phyloP scores from a whole-genome alignment of 1,139 yeast genomes.

The Arxiozyma heterogenica region DNA sequence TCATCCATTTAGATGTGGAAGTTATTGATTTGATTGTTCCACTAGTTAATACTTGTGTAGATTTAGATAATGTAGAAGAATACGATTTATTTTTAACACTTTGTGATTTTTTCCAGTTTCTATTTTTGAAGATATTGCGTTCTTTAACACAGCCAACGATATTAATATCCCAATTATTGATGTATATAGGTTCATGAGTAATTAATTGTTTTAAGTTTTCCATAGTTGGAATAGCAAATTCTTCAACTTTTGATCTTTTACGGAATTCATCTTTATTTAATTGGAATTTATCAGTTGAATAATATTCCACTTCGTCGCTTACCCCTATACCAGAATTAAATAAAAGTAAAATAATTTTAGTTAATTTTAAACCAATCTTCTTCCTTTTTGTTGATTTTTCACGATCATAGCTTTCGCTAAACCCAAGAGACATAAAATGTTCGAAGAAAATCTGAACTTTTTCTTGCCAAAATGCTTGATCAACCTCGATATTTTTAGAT shows the following conservation, averaged over 20 bases:
- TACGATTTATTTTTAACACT: slow-evolving; percentile 6
- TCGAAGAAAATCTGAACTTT: slow-evolving; percentile 76
- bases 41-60: background rate
- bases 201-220: slow-evolving; percentile 45
- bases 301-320: slow-evolving; percentile 46
- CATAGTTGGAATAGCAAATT: slow-evolving; percentile 40
- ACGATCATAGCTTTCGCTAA: slow-evolving; percentile 62
- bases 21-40: slow-evolving; percentile 5
- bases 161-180: slow-evolving; percentile 53
- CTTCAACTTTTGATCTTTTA: slow-evolving; percentile 29
- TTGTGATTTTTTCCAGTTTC: slow-evolving; percentile 8
- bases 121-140: slow-evolving; percentile 9
- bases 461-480: slow-evolving; percentile 60
- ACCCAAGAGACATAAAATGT: slow-evolving; percentile 58
- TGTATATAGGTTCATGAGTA: slow-evolving; percentile 38
- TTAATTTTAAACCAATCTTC: slow-evolving; percentile 50
- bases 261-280: slow-evolving; percentile 23
- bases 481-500: slow-evolving; percentile 38
- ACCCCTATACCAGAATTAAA: slow-evolving; percentile 71
- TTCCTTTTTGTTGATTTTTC: slow-evolving; percentile 67
- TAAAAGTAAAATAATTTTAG: slow-evolving; percentile 54
- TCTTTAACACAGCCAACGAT: slow-evolving; percentile 50
- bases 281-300: slow-evolving; percentile 30
- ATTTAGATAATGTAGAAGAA: slow-evolving; percentile 5
- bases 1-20: slow-evolving; percentile 29